phyloP scores from a whole-genome alignment of 1,284 basidiomycete genomes.

The Ustilago shanxiensis region DNA sequence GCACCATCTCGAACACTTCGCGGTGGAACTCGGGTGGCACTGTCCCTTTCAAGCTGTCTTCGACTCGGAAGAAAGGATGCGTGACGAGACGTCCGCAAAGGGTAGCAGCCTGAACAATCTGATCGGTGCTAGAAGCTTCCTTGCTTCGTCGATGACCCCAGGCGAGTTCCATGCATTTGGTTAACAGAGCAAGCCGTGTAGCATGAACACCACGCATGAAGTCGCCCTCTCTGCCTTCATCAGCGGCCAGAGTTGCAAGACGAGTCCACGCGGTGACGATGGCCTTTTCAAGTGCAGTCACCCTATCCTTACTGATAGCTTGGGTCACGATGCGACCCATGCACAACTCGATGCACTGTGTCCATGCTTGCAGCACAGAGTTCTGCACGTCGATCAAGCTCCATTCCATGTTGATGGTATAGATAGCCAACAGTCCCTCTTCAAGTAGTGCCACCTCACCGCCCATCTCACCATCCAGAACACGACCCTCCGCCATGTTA shows the following conservation, averaged over 20 bases:
- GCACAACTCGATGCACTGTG: conserved; percentile 75
- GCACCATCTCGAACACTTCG: conserved; percentile 52
- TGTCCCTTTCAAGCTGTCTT: conserved; percentile 80
- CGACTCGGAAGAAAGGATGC: conserved; percentile 81
- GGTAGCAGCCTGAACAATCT: conserved; percentile 77
- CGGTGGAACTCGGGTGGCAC: conserved; percentile 81
- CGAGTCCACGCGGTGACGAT: conserved; percentile 47
- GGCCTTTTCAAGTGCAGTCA: conserved; percentile 32
- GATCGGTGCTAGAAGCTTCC: conserved; percentile 65
- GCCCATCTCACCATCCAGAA: conserved; percentile 30
- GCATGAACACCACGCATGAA: conserved; percentile 87
- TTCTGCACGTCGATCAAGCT: conserved; percentile 85
- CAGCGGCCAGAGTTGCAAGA: conserved; percentile 73
- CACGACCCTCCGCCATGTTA: conserved; percentile 64
- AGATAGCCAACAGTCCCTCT: conserved; percentile 70
- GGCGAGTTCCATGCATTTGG: conserved; percentile 80
- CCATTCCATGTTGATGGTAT: conserved; percentile 83
- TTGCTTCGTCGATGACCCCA: conserved; percentile 73
- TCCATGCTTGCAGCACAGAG: conserved; percentile 82
- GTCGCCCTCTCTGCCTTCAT: conserved; percentile 81
- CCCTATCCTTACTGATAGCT: conserved; percentile 75
- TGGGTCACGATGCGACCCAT: conserved; percentile 76
- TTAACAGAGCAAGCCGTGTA: conserved; percentile 80
- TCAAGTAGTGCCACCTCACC: conserved; percentile 53
- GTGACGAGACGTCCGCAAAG: conserved; percentile 79